phyloP scores from a whole-genome alignment of 768 basidiomycete genomes.

The Crepidotus variabilis region DNA sequence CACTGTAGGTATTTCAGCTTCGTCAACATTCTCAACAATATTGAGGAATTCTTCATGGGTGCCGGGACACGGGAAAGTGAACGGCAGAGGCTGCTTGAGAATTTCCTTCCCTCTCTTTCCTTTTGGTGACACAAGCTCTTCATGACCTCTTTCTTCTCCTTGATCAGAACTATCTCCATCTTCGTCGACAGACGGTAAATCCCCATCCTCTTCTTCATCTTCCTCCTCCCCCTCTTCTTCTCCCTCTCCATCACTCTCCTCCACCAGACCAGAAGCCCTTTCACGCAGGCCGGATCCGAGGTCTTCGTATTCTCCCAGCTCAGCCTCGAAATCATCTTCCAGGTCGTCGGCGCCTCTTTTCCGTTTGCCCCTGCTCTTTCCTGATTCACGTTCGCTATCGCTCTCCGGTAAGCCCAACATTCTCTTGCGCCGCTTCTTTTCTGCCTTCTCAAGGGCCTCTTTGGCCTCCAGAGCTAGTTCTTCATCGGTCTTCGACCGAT shows the following conservation, averaged over 20 bases:
- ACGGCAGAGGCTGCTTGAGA: conserved; percentile 69
- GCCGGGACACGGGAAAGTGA: conserved; percentile 85
- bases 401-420: conserved; percentile 82
- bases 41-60: conserved; percentile 89
- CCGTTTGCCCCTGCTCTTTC: conserved; percentile 37
- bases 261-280: conserved; percentile 24
- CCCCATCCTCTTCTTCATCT: conserved; percentile 25
- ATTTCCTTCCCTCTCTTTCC: conserved; percentile 27
- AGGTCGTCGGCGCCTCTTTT: conserved; percentile 79
- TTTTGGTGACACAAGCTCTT: conserved; percentile 34
- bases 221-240: conserved; percentile 30
- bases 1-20: conserved; percentile 72
- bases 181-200: conserved; percentile 19
- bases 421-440: conserved; percentile 68
- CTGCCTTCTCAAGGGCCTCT: conserved; percentile 81
- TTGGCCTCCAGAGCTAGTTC: conserved; percentile 89
- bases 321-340: conserved; percentile 77
- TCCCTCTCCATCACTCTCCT: conserved; percentile 25
- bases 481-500: conserved; percentile 95
- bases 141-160: conserved; percentile 42
- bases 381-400: conserved; percentile 55
- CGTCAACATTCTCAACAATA: conserved; percentile 66
- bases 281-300: conserved; percentile 39
- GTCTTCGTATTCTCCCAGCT: conserved; percentile 36
- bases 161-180: conserved; percentile 31